These are phyloP conservation scores for Euphorbia pulcherrima DNA, from an alignment of 345 rosid genomes.

Conservation along the genomic window DNA sequence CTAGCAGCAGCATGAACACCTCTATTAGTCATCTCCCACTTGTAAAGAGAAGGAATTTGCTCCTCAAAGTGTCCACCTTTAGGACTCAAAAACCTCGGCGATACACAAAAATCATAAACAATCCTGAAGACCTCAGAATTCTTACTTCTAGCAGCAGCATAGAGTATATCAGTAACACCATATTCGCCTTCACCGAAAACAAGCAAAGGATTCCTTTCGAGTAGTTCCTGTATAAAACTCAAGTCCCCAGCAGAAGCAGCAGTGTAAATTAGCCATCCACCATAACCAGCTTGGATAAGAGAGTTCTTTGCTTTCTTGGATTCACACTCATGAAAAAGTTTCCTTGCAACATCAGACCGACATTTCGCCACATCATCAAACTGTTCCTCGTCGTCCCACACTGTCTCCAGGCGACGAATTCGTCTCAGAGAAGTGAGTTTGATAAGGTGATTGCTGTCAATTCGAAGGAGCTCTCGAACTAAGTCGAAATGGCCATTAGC, in stretches of 20 bases:
- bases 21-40: conserved; percentile 74
- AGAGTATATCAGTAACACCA: conserved; percentile 81
- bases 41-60: conserved; percentile 57
- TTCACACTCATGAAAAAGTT: conserved; percentile 62
- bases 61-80: conserved; percentile 51
- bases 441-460: conserved; percentile 81
- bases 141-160: conserved; percentile 82
- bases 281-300: conserved; percentile 68
- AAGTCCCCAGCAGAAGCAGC: conserved; percentile 95
- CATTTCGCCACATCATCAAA: conserved; percentile 65
- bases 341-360: conserved; percentile 63
- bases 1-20: conserved; percentile 88
- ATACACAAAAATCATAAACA: conserved; percentile 59
- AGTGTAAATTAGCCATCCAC: conserved; percentile 90
- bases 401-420: conserved; percentile 85
- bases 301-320: conserved; percentile 50
- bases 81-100: conserved; percentile 54
- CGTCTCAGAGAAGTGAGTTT: conserved; percentile 90
- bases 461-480: conserved; percentile 76
- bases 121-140: conserved; percentile 57
- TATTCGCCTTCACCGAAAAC: conserved; percentile 95
- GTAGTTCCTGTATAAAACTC: conserved; percentile 56
- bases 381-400: conserved; percentile 79
- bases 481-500: conserved; percentile 88
- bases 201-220: conserved; percentile 62